Base-by-base conservation (phyloP, 768 basidiomycete genomes). In the Leccinum truebloodii region DNA sequence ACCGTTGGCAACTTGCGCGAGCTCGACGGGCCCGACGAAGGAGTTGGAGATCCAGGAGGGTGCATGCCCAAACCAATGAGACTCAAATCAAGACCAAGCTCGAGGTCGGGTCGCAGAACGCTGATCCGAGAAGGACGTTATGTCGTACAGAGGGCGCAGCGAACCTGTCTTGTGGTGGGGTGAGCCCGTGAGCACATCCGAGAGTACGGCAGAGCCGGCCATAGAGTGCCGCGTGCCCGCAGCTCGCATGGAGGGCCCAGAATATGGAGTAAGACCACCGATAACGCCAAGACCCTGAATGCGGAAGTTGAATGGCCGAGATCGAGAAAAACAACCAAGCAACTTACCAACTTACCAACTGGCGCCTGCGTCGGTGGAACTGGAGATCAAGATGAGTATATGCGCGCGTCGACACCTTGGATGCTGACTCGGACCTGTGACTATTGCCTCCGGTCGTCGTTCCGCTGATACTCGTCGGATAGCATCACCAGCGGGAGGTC, bases 401-500 rank as follows among this genome's bases (percentile, higher is more conserved):
- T 44, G 58, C 28, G n/a, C 20, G n/a, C 18, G 3, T 14, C 4
- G 32, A 51, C 53, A 24, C 26, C 44, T 35, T 53, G 49, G 49
- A 58, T 52, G 63, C 73, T 59, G 55, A 67, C 63, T 8, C 28
- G 28, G 1, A 28, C 7, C 76, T 70, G 32, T 72, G 62, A 18
- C 71, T 49, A 16, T 14, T 63, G 32, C 71, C 65, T 18, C 65
- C 62, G 9, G 59, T 64, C 3, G 73, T 75, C 22, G 30, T 9
- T 30, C 75, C 67, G 6, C 70, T 75, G 20, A 79, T 72, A 52
- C 79, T 79, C 0, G 89, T 91, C 0, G 87, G 83, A 69, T 88
- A 89, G 37, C 77, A 0, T 88, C 90, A 37, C 91, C 91, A 26
- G 91, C 91, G 9, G 91, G 89, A 57, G 76, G 79, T 3, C 88